Base-by-base conservation (phyloP, 1,139 yeast genomes). In the Suhomyces ambrosiae region DNA sequence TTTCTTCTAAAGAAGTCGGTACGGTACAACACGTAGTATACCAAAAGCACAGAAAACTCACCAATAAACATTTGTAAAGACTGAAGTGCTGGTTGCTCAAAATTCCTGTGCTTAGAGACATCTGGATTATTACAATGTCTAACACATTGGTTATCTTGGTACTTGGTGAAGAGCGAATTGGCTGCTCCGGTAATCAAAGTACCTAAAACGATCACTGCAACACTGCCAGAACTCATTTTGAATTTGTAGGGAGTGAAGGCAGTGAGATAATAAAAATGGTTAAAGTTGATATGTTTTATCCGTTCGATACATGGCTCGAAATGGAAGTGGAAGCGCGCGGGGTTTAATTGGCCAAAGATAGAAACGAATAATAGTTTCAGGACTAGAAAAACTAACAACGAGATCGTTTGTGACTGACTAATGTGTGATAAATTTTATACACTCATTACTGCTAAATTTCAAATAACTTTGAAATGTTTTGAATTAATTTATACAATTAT, bases 41-140 rank as follows among this genome's bases (percentile, higher is more conserved):
- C 75, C 46, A 76, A 40, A 68, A 79, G 61, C 54, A 80, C 71
- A 17, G 68, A 60, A 33, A 77, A 60, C 52, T 86, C 95, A 14
- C 94, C 95, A 4, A 83, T 58, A 53, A 86, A 86, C 95, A 86
- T 86, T 58, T 86, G 94, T 21, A 83, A 65, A 1, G 94, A 82
- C 55, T 86, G 95, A 29, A 86, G 61, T 3, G 83, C 89, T 0
- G 95, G 95, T 58, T 86, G 92, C 49, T 85, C 86, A 52, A 84
- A 86, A 42, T 65, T 60, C 30, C 61, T 57, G 35, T 68, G 76
- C 11, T 62, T 59, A 3, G 65, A 48, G 3, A 56, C 44, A 28
- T 65, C 69, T 1, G 79, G 74, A 29, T 65, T 68, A 24, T 61
- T 60, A 54, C 89, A 82, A 49, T 80, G 64, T 16, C 59, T 65